These are phyloP conservation scores for Cyclotella baltica DNA, from an alignment of 108 stramenopile genomes.

Conservation along the genomic window DNA sequence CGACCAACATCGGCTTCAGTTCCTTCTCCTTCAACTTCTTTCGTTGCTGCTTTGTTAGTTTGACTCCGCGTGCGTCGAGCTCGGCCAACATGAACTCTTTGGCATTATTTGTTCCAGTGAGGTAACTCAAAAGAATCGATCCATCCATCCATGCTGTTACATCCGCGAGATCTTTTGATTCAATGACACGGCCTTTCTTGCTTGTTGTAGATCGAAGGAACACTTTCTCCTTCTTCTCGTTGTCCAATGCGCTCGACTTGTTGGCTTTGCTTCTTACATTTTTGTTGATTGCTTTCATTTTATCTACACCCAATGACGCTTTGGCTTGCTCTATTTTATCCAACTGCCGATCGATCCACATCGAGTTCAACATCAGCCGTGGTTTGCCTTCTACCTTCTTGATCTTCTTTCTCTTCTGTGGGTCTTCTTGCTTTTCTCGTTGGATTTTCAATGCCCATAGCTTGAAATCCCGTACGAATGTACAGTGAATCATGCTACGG, in stretches of 20 bases:
- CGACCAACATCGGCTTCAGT: too few relatives aligned
- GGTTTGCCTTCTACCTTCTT: background rate
- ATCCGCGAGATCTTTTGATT: background rate
- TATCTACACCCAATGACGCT: background rate
- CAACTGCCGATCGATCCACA: background rate
- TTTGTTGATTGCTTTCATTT: background rate
- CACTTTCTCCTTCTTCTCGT: background rate
- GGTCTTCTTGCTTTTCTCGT: background rate
- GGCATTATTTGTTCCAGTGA: too few relatives aligned
- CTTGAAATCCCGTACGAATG: slow-evolving; percentile 7
- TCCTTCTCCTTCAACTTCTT: too few relatives aligned
- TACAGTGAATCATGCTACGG: background rate
- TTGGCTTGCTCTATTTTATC: background rate
- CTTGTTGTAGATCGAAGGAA: background rate
- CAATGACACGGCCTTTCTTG: background rate
- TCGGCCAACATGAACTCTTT: too few relatives aligned
- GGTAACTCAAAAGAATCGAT: too few relatives aligned
- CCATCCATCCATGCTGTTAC: too few relatives aligned
- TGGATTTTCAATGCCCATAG: background rate
- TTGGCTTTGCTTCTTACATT: background rate
- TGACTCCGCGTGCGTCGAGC: too few relatives aligned
- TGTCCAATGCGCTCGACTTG: background rate
- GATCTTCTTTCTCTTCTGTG: background rate
- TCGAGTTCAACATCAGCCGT: background rate
- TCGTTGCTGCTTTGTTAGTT: too few relatives aligned